Conservation (phyloP, 176 grass and related monocot genomes). For the Oryza brachyantha region DNA sequence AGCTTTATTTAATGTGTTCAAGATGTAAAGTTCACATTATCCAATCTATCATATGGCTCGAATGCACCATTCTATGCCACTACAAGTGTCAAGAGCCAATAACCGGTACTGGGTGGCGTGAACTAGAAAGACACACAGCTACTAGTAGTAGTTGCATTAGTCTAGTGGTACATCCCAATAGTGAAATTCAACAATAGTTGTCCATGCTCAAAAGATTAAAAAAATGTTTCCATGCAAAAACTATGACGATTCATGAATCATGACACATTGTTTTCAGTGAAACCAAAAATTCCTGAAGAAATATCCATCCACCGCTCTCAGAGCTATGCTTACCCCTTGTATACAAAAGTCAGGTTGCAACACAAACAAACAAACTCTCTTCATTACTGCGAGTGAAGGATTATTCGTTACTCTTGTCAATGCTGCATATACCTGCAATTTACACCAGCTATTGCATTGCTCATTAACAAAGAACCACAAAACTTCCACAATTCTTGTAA, state of each 20-base stretch:
- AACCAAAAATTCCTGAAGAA: slow-evolving; percentile 2
- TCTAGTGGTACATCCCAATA: not conserved
- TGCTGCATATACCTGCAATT: slow-evolving; percentile 3
- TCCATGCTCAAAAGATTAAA: not conserved
- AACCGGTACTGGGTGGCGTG: not conserved
- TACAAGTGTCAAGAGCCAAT: not conserved
- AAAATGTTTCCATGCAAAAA: slow-evolving; percentile 2
- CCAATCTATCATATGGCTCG: slow-evolving; percentile 14
- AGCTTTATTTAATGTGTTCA: slow-evolving; percentile 13
- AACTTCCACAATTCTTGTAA: not conserved
- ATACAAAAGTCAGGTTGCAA: not conserved
- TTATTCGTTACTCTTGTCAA: not conserved
- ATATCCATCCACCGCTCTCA: slow-evolving; percentile 13
- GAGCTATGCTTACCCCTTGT: not conserved
- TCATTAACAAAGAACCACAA: slow-evolving; percentile 6
- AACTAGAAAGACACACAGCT: not conserved
- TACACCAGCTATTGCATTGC: not conserved
- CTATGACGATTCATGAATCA: slow-evolving; percentile 4
- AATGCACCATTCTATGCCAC: not conserved
- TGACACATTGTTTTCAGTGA: slow-evolving; percentile 9
- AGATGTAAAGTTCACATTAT: not conserved
- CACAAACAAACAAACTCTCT: not conserved
- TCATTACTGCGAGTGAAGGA: too few relatives aligned
- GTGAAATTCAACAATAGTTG: not conserved
- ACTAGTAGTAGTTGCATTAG: slow-evolving; percentile 9